Evolutionary conservation across 768 basidiomycete species (phyloP), one percentile per base, ranked within the genome.

Genomic region (Russula griseocarnosa): DNA sequence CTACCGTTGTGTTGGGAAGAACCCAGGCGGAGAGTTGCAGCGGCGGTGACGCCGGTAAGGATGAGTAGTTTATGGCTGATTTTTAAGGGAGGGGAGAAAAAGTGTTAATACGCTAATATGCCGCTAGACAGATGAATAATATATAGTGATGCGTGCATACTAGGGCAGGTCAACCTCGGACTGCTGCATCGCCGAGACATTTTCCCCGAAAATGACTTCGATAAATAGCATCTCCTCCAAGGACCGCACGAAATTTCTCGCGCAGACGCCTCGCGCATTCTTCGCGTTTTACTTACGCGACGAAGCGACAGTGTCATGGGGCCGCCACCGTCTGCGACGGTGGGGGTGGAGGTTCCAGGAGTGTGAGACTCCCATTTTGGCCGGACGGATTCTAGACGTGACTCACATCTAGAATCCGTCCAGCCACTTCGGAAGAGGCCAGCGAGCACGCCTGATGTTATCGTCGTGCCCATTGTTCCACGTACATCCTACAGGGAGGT

Each of bases 381-480:
- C 50, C 62, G 72, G 65, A 53, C 59, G 63, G n/a, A 62, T 52
- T 53, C 71, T 67, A 54, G 22, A 58, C 47, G n/a, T n/a, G n/a
- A n/a, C n/a, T n/a, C n/a, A n/a, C n/a, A n/a, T n/a, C n/a, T n/a
- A n/a, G n/a, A n/a, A n/a, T n/a, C n/a, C n/a, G n/a, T n/a, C n/a
- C n/a, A n/a, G n/a, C n/a, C n/a, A n/a, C n/a, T n/a, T n/a, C n/a
- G n/a, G n/a, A 30, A 30, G 3, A 30, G 30, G 30, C 6, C 5
- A 6, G 30, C 30, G 30, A 30, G 30, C 5, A 97, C 90, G 51
- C 97, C 97, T 26, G 95, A 95, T 55, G 94, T 83, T 73, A 99
- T 83, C 63, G 97, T 94, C 70, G 98, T 77, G 61, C 97, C 97
- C 97, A 99, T 98, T 11, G 95, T 98, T 61, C 97, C n/a, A n/a